Evolutionary conservation across 1,139 yeast species (phyloP), one percentile per base, ranked within the genome.

Genomic region (Blastobotrys petasosporus): DNA sequence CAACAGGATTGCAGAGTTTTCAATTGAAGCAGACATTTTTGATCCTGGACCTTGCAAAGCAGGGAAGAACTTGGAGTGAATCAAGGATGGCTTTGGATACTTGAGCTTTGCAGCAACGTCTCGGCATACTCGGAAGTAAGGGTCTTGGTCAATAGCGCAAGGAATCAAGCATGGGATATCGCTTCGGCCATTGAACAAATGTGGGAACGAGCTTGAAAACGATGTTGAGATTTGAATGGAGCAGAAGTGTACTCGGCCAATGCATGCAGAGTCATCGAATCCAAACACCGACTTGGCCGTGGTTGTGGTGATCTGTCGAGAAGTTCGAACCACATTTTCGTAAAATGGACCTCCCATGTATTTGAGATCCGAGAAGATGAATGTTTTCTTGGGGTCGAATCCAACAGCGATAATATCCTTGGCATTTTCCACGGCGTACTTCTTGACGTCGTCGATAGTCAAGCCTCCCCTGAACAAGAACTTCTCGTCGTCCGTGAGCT

Each of bases 121-220:
- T 68, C 99, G 78, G 68, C 96, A 86, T 29, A 94, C 95, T 66
- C 99, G 78, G 73, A 94, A 94, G 68, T 94, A 94, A 33, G 99
- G 98, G 67, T 94, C 99, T 71, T 90, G 97, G 66, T 94, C 99
- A 65, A 94, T 94, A 40, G 99, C 99, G 75, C 98, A 94, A 34
- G 99, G 99, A 66, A 94, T 94, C 66, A 94, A 74, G 68, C 96
- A 86, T 50, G 97, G 98, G 38, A 71, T 65, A 1, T 97, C 90
- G 67, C 84, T 83, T 41, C 82, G 73, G 59, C 83, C 69, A 9
- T 87, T 96, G 58, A 94, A 77, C 29, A 94, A 84, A 56, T 84
- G 95, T 2, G 98, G 98, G 76, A 86, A 94, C 11, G 97, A 85
- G 41, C 92, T 84, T 49, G 97, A 94, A 73, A 94, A 90, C 2